Evolutionary conservation across 139 green algal genomes (phyloP), one percentile per base, ranked within the genome.

Genomic region (Chlamydomonas incerta): DNA sequence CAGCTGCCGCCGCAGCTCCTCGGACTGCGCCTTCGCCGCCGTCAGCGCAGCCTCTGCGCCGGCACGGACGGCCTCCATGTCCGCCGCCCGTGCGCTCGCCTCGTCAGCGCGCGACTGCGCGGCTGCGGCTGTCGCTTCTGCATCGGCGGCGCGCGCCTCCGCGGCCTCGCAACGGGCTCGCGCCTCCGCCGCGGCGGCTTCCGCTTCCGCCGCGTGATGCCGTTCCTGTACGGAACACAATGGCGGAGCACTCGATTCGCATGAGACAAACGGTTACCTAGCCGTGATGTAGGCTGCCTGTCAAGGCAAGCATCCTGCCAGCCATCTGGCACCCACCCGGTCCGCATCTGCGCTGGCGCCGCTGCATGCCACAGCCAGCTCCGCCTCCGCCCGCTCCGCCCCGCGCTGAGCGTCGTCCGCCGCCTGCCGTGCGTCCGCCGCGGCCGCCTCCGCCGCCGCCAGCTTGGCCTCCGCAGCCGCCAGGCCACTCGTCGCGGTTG

Each of bases 381-480:
- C 72, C 28, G 57, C 57, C 57, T 63, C 50, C 50, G 37, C 50
- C 50, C 29, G 68, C 67, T 60, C 68, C 13, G 1, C 20, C 34
- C 13, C 29, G 34, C 28, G 34, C 57, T 71, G 0, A 0, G n/a
- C 34, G 68, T 31, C 50, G 13, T 2, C 69, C 33, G 57, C 70
- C 2, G 41, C 47, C 60, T 58, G 47, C 37, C 31, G 57, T 17
- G 57, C n/a, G 0, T 63, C 35, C 47, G 65, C 33, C 20, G 33
- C 69, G 8, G 46, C 21, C 47, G 55, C 52, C 52, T 86, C 68
- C 50, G 81, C 70, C 24, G 33, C 84, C 35, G 80, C 58, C 67
- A 82, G 55, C 37, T 70, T 52, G 2, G 35, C 35, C 55, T 66
- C 58, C 52, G 50, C 24, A 35, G 50, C 37, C 41, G 14, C 18